Evolutionary conservation across 2,329 filamentous ascomycete species (phyloP).

Genomic region (Raffaelea deltoideospora): DNA sequence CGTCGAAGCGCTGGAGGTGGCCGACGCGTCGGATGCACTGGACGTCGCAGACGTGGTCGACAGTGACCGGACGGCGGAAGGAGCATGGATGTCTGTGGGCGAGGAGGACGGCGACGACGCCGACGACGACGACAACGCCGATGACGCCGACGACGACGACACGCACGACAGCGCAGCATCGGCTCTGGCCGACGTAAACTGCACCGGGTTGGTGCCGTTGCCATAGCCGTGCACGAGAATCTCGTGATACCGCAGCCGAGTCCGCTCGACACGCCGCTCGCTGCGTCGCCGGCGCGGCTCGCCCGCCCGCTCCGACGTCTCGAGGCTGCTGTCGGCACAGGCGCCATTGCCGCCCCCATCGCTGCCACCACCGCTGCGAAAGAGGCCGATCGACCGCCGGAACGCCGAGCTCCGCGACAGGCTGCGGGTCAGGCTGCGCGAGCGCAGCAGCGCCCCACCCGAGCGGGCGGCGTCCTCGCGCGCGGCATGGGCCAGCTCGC

Average conservation of each 20-base stretch:
- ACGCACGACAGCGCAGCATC: too few relatives aligned
- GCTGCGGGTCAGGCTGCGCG: conserved; percentile 15
- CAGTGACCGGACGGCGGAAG: conserved; percentile 13
- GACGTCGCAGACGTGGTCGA: conserved; percentile 11
- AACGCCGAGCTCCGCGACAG: conserved; percentile 16
- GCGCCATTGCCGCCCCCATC: neutral
- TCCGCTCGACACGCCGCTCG: neutral
- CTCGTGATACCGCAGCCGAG: conserved; percentile 25
- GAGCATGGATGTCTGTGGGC: too few relatives aligned
- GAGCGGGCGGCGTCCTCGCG: too few relatives aligned
- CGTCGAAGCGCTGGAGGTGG: conserved; percentile 3
- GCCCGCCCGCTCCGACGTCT: conserved; percentile 1
- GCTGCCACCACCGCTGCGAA: conserved; percentile 9
- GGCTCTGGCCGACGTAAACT: neutral
- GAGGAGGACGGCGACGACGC: conserved; percentile 2
- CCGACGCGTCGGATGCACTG: neutral
- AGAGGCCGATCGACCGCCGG: conserved; percentile 19
- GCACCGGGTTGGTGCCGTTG: conserved; percentile 29
- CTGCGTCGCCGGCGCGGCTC: neutral
- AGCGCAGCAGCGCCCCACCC: conserved; percentile 10
- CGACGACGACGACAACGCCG: conserved; percentile 10
- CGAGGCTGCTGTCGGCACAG: neutral
- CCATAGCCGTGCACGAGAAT: conserved; percentile 39
- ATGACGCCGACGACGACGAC: too few relatives aligned
- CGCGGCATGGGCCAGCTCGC: neutral